A percentile compares a stretch with the other conserved stretches of the same genome.
phyloP scores from a whole-genome alignment of 2,329 filamentous ascomycete species.

The Raffaelea arxii region DNA sequence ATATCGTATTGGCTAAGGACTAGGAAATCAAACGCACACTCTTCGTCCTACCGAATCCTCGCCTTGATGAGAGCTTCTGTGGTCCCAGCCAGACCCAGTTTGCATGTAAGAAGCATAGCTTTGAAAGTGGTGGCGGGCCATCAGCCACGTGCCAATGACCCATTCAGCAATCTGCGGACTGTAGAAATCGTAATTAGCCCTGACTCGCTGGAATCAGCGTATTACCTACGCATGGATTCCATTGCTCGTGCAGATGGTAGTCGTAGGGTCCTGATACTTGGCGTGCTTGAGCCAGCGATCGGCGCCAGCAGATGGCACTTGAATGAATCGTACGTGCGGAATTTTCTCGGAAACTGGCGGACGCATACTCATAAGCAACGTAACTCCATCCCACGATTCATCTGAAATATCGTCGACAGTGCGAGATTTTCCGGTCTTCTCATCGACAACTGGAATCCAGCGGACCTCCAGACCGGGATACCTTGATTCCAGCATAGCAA shows the following conservation, averaged over 20 bases:
- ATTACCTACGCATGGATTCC: slow-evolving; percentile 30
- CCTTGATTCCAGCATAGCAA: slow-evolving; percentile 19
- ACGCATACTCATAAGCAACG: slow-evolving; percentile 24
- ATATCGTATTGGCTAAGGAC: neutral
- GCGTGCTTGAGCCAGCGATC: slow-evolving; percentile 29
- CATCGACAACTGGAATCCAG: slow-evolving; percentile 15
- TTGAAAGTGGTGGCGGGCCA: slow-evolving; percentile 15
- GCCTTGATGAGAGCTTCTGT: slow-evolving; percentile 1
- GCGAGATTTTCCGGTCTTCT: slow-evolving; percentile 6
- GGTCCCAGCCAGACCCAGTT: slow-evolving; percentile 8
- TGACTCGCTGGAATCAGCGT: neutral
- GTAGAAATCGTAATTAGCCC: neutral
- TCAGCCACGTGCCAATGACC: slow-evolving; percentile 20
- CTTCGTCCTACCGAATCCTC: slow-evolving; percentile 23
- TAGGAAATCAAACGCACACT: slow-evolving; percentile 17
- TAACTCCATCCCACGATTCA: slow-evolving; percentile 29
- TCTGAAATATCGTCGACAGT: slow-evolving; percentile 17
- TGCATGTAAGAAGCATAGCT: slow-evolving; percentile 7
- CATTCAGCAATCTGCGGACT: slow-evolving; percentile 24
- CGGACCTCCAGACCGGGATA: slow-evolving; percentile 29
- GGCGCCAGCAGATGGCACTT: slow-evolving; percentile 32
- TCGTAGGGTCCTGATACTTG: slow-evolving; percentile 22
- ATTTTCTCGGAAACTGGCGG: slow-evolving; percentile 22
- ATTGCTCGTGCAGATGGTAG: slow-evolving; percentile 30
- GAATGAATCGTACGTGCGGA: slow-evolving; percentile 31